These are phyloP conservation scores for Helianthus annuus DNA, from an alignment of 129 eudicot genomes.

Conservation along the genomic window HanXRQr2.0-SUNRISE NC_035443.2:126052717-126053216, in stretches of 20 bases:
- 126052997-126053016: conserved; percentile 98
- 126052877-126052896: neutral
- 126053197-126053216: conserved; percentile 24
- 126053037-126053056: conserved; percentile 8
- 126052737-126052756: neutral
- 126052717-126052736: too few species aligned
- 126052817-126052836: too few species aligned
- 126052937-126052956: conserved; percentile 44
- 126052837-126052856: too few species aligned
- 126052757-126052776: too few species aligned
- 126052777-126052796: too few species aligned
- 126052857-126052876: too few species aligned
- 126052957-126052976: conserved; percentile 99
- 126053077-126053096: neutral
- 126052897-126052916: neutral
- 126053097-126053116: neutral
- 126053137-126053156: conserved; percentile 96
- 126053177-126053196: conserved; percentile 85
- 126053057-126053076: neutral
- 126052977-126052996: conserved; percentile 95
- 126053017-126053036: conserved; percentile 95
- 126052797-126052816: too few species aligned
- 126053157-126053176: conserved; percentile 90
- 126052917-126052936: neutral
- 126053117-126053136: conserved; percentile 41